A percentile compares a stretch with the other conserved stretches of the same genome.
Conservation (phyloP, 805 yeast genomes). For the Candida multigemmis region DNA sequence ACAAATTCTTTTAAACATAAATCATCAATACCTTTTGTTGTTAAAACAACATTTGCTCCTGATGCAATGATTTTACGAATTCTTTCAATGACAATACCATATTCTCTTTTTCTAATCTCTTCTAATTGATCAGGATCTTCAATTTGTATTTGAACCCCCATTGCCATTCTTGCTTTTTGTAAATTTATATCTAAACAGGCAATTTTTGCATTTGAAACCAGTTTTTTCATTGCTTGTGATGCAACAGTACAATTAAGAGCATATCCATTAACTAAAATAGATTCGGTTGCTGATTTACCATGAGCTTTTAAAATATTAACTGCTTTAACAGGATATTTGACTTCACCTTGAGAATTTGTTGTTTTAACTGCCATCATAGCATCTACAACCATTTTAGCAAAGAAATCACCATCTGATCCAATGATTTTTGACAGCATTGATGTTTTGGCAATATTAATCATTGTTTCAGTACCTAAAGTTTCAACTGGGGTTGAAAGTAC, state of each 20-base stretch:
- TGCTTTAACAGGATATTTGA: constrained; percentile 92
- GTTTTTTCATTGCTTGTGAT: constrained; percentile 89
- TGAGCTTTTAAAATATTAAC: constrained; percentile 94
- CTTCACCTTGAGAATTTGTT: constrained; percentile 77
- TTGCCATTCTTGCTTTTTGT: constrained; percentile 95
- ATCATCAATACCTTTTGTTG: constrained; percentile 94
- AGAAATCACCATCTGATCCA: constrained; percentile 88
- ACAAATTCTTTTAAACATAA: constrained; percentile 85
- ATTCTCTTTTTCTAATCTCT: constrained; percentile 81
- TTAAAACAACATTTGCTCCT: constrained; percentile 88
- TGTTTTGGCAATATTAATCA: constrained; percentile 89
- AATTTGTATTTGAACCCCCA: constrained; percentile 95
- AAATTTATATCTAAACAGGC: constrained; percentile 88
- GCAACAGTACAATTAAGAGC: constrained; percentile 97
- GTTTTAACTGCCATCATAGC: constrained; percentile 94
- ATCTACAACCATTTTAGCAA: constrained; percentile 85
- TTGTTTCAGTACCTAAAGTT: constrained; percentile 69
- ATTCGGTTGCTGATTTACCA: constrained; percentile 87
- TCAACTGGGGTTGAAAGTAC: constrained; percentile 78
- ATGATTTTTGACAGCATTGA: constrained; percentile 96
- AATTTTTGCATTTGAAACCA: constrained; percentile 61
- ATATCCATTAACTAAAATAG: constrained; percentile 83
- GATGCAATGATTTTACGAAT: constrained; percentile 72
- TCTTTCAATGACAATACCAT: constrained; percentile 76
- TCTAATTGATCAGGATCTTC: constrained; percentile 97